phyloP scores from a whole-genome alignment of 169 alveolate species.

The Plasmodium ovale region DNA sequence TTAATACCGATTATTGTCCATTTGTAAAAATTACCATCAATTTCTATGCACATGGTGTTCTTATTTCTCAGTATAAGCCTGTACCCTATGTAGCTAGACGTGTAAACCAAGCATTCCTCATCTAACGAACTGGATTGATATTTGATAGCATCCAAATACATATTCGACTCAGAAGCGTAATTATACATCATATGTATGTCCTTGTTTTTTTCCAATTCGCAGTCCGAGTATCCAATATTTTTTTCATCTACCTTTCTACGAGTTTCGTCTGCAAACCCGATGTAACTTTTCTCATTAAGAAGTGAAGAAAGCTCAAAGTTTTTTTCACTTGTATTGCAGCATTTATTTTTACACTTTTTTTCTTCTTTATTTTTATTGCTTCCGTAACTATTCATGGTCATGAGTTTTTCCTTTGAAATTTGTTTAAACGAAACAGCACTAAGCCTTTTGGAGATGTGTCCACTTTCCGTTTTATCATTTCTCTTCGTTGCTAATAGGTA shows the following conservation, averaged over 20 bases:
- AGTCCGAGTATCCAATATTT: constrained; percentile 15
- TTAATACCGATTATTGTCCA: constrained; percentile 75
- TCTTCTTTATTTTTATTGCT: background rate
- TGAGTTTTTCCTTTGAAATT: constrained; percentile 58
- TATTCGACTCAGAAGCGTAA: constrained; percentile 23
- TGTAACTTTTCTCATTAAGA: constrained; percentile 9
- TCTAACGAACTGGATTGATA: constrained; percentile 74
- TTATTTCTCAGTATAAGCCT: constrained; percentile 66
- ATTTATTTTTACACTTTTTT: background rate
- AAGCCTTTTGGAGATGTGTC: constrained; percentile 10
- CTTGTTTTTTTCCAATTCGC: constrained; percentile 37
- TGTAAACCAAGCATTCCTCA: constrained; percentile 72
- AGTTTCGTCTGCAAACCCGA: constrained; percentile 1
- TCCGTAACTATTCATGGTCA: constrained; percentile 7
- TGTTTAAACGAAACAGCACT: constrained; percentile 75
- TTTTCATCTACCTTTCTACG: background rate
- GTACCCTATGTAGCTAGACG: constrained; percentile 66
- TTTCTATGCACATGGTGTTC: constrained; percentile 73
- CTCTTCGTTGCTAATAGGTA: background rate
- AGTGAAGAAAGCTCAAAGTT: constrained; percentile 9
- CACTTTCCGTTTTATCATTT: background rate
- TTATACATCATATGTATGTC: constrained; percentile 13
- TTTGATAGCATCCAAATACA: constrained; percentile 67
- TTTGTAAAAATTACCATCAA: constrained; percentile 58
- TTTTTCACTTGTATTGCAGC: background rate